Base-by-base conservation (phyloP, 495 filamentous ascomycete genomes). In the Neurospora sp. region DNA sequence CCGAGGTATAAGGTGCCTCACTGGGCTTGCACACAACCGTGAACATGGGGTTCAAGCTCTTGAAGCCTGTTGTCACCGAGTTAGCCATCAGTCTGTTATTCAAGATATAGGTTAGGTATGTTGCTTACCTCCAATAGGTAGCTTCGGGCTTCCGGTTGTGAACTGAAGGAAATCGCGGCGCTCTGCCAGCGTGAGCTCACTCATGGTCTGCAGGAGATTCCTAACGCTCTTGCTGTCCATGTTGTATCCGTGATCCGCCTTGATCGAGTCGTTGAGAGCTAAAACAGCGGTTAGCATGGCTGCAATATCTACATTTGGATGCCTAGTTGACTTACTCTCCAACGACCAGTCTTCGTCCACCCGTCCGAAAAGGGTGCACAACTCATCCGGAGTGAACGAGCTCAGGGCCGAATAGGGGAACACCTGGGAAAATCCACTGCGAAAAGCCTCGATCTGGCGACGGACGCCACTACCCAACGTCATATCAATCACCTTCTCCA, bases 201-300 rank as follows among this genome's bases (percentile, higher is more conserved):
- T 97, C 96, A 99, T 98, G 20, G 90, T 90, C 78, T 98, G 94
- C 4, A 99, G 88, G 75, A 99, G 79, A 77, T 99, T 98, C 48
- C 89, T 93, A 41, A 99, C 96, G 74, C 93, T 97, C 85, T 91
- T 93, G 86, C 96, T 98, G 77, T 99, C 96, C 90, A 99, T 96
- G 76, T 98, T 98, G 85, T 93, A 99, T 5, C 96, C 96, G 80
- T 99, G 96, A 78, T 99, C 96, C n/a, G 96, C 96, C 85, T 98
- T 99, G 82, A 99, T 94, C 3, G 95, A 97, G 79, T 99, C 96
- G 89, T 95, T 97, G 35, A 99, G 86, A 44, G 96, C 93, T 96
- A 78, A 76, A 46, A 27, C 12, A 9, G 39, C 4, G 27, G 74
- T 79, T 72, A 78, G 74, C 66, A 74, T 14, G 9, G 14, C 18